Conservation (phyloP, 352 stramenopile species). For the Globisporangium paroecandrum region DNA sequence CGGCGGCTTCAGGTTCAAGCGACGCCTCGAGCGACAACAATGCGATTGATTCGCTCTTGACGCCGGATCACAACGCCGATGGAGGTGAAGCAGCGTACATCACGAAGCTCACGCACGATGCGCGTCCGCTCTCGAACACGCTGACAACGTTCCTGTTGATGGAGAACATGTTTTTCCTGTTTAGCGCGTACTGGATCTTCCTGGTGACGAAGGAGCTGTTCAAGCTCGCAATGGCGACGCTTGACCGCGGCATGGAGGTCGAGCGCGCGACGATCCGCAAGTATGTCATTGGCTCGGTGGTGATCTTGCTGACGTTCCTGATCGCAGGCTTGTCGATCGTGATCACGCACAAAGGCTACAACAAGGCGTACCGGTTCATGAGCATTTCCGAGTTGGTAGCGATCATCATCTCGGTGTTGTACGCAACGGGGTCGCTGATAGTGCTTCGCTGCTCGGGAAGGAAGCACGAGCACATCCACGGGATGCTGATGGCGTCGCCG, state of each 20-base stretch:
- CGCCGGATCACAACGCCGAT: slow-evolving; percentile 43
- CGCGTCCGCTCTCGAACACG: slow-evolving; percentile 30
- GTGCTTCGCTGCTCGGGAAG: slow-evolving; percentile 41
- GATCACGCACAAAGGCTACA: slow-evolving; percentile 49
- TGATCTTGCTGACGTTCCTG: slow-evolving; percentile 35
- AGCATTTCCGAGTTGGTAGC: slow-evolving; percentile 43
- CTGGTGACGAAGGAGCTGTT: slow-evolving; percentile 53
- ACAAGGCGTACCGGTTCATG: slow-evolving; percentile 46
- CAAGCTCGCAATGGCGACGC: slow-evolving; percentile 52
- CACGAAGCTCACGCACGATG: slow-evolving; percentile 54
- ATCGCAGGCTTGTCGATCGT: slow-evolving; percentile 33
- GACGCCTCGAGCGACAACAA: slow-evolving; percentile 11
- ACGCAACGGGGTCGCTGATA: slow-evolving; percentile 37
- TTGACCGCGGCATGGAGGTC: slow-evolving; percentile 44
- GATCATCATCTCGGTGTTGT: slow-evolving; percentile 52
- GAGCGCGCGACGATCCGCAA: slow-evolving; percentile 52
- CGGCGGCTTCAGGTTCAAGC: slow-evolving; percentile 1
- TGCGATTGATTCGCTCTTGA: slow-evolving; percentile 20
- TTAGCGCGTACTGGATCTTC: slow-evolving; percentile 70
- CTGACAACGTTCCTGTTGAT: slow-evolving; percentile 46
- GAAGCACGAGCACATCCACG: slow-evolving; percentile 71
- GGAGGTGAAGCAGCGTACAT: slow-evolving; percentile 56
- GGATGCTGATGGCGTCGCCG: slow-evolving; percentile 60
- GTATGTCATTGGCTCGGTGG: slow-evolving; percentile 34
- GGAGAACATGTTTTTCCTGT: slow-evolving; percentile 62